Base-by-base conservation (phyloP, 164 flowering plant genomes). In the Nelumbo lutea region DNA sequence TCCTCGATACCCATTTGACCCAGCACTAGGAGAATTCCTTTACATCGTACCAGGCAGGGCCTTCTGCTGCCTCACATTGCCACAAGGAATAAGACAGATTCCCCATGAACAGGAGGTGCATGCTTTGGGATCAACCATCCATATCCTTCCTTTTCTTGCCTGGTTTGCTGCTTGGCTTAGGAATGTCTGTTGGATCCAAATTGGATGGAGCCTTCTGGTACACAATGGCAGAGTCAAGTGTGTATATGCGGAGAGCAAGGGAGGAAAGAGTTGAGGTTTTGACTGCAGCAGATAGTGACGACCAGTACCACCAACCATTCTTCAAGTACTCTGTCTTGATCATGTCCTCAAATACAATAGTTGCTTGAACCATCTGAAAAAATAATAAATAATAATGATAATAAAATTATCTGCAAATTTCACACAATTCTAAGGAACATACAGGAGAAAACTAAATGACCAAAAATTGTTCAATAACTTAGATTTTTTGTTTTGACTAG, bases 241-340 rank as follows among this genome's bases (percentile, higher is more conserved):
- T 68, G 72, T 83, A 90, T 66, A 96, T 82, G 5, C 96, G 95
- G 14, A 93, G 86, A 11, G 98, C 87, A 63, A 96, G 94, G 41
- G 93, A 78, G 38, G 98, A 86, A 38, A 91, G 8, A 1, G 97
- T 91, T 27, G 96, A 83, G 68, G 81, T 88, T 68, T 81, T 93
- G 56, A 89, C 98, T 2, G 98, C 99, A 69, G 93, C 94, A 11
- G 99, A 87, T 27, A 89, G 83, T 39, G 99, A 96, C 68, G 99
- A 96, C 99, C 99, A 96, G 74, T 88, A 91, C 95, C 96, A 93
- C 98, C 99, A 91, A 13, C 83, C 86, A 68, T 81, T 93, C 76
- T 74, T 83, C 81, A 96, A 74, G 79, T 85, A 80, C 42, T 87
- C 91, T 3, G 95, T 78, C 78, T 82, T 91, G 43, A 96, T 85